These are phyloP conservation scores for Botrytis byssoidea DNA, from an alignment of 2,329 filamentous ascomycete species.

Conservation along the genomic window DNA sequence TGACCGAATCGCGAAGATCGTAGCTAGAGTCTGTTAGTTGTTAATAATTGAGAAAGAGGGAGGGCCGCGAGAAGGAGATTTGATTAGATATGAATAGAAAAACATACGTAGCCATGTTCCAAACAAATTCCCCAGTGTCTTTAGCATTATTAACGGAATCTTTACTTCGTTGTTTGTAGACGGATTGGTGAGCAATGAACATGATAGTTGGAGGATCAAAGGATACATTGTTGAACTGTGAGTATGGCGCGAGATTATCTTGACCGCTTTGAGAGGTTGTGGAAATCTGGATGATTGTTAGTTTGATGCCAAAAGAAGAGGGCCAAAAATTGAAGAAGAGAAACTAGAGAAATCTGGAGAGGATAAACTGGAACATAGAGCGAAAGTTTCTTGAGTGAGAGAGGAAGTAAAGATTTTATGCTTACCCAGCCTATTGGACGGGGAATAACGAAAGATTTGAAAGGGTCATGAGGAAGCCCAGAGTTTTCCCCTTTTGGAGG, in stretches of 20 bases:
- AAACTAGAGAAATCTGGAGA: neutral
- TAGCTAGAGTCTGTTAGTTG: neutral
- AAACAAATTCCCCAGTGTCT: constrained; percentile 27
- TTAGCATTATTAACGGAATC: constrained; percentile 25
- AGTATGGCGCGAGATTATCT: constrained; percentile 24
- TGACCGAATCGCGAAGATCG: neutral
- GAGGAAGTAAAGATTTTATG: neutral
- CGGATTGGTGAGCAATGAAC: constrained; percentile 25
- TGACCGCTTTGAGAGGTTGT: constrained; percentile 22
- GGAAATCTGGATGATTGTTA: neutral
- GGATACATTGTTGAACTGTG: constrained; percentile 26
- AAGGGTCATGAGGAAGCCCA: constrained; percentile 23
- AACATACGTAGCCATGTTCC: constrained; percentile 28
- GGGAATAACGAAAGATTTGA: constrained; percentile 22
- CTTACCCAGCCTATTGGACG: constrained; percentile 15
- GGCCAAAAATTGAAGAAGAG: neutral
- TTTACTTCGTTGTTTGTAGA: constrained; percentile 21
- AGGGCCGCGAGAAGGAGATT: neutral
- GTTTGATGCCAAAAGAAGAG: neutral
- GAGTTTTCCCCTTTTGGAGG: constrained; percentile 22
- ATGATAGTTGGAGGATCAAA: constrained; percentile 26
- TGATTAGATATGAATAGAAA: neutral
- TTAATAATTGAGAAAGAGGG: neutral
- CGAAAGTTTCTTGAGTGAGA: neutral
- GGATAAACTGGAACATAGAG: neutral